Conservation (phyloP, 1,284 basidiomycete genomes). For the Puccinia polysora region DNA sequence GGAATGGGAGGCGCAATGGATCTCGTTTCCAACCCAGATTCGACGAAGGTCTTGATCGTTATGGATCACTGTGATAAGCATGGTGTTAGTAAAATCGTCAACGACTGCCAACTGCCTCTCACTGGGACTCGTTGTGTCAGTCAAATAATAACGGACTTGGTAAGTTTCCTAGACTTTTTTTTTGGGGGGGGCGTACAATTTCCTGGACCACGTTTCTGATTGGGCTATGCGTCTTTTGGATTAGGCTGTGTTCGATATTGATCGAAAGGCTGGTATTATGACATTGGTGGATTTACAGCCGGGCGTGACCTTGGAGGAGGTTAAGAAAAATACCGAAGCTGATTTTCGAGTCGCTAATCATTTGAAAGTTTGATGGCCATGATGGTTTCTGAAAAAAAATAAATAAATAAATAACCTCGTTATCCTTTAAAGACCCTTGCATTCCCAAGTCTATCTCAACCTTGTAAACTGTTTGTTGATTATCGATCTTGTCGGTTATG, state of each 20-base stretch:
- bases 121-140: conserved; percentile 81
- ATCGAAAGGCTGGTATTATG: conserved; percentile 68
- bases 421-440: no score
- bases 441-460: no score
- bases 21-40: conserved; percentile 83
- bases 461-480: no score
- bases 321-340: conserved; percentile 75
- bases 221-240: not conserved
- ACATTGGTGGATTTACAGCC: conserved; percentile 75
- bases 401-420: no score
- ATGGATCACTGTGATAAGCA: conserved; percentile 88
- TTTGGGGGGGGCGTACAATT: not conserved
- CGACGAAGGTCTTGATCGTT: conserved; percentile 74
- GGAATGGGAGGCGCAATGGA: conserved; percentile 96
- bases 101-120: conserved; percentile 74
- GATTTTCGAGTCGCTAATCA: conserved; percentile 62
- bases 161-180: conserved; percentile 49
- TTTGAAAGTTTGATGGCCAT: no score
- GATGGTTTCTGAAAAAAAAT: no score
- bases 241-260: conserved; percentile 72
- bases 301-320: conserved; percentile 75
- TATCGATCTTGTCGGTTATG: no score
- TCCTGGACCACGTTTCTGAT: not conserved
- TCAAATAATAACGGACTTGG: conserved; percentile 86
- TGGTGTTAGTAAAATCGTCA: conserved; percentile 78